These are phyloP conservation scores for Phytophthora melonis DNA, from an alignment of 352 stramenopile species.

Conservation along the genomic window DNA sequence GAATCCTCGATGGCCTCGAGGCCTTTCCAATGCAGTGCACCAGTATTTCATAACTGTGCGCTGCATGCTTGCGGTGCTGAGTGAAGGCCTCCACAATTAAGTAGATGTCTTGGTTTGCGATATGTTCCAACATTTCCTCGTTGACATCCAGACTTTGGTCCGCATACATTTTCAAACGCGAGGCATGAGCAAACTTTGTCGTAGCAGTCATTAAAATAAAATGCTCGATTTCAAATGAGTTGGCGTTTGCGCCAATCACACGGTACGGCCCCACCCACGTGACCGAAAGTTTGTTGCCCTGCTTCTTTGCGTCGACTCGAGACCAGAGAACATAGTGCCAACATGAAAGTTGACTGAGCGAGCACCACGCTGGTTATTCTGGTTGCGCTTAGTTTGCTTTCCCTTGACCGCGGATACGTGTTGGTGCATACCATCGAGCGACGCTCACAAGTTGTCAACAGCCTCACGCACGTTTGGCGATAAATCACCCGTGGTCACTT, in stretches of 20 bases:
- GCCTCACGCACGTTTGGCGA: not conserved
- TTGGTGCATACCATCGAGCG: constrained; percentile 14
- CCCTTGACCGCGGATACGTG: constrained; percentile 1
- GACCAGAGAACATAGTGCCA: constrained; percentile 22
- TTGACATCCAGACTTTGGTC: constrained; percentile 12
- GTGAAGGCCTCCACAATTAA: constrained; percentile 15
- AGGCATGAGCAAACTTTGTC: constrained; percentile 4
- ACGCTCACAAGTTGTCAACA: not conserved
- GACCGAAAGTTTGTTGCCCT: constrained; percentile 16
- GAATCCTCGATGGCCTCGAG: constrained; percentile 2
- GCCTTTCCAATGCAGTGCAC: too few species aligned
- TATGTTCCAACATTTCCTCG: constrained; percentile 15
- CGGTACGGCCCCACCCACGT: constrained; percentile 17
- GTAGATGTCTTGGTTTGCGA: constrained; percentile 19
- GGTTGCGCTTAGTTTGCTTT: constrained; percentile 23
- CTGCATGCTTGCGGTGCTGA: constrained; percentile 6
- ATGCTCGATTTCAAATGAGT: constrained; percentile 24
- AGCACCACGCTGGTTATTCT: constrained; percentile 15
- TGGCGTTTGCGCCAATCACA: constrained; percentile 11
- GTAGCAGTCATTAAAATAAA: constrained; percentile 9
- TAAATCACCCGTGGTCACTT: not conserved
- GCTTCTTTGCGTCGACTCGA: constrained; percentile 15
- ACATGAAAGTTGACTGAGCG: constrained; percentile 18
- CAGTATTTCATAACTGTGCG: constrained; percentile 1
- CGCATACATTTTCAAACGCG: constrained; percentile 15